phyloP scores from a whole-genome alignment of 2,329 filamentous ascomycete species.

The Aspergillus fumigatiaffinis region DNA sequence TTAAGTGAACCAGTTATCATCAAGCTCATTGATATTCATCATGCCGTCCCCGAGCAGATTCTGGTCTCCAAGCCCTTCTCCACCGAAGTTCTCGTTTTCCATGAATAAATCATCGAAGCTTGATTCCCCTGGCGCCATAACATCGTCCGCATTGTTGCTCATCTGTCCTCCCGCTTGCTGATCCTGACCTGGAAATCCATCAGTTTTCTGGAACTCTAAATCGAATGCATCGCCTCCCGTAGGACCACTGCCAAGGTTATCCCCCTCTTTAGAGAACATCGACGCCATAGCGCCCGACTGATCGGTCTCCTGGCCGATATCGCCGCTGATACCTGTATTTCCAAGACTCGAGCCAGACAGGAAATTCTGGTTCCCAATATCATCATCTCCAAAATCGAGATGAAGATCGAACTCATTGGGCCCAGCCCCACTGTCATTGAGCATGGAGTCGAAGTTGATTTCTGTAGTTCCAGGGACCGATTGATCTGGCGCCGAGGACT shows the following conservation, averaged over 20 bases:
- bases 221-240: slow-evolving; percentile 35
- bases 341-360: slow-evolving; percentile 32
- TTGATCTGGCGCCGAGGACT: slow-evolving; percentile 16
- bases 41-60: slow-evolving; percentile 32
- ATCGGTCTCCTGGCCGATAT: slow-evolving; percentile 13
- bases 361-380: slow-evolving; percentile 36
- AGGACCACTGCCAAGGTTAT: slow-evolving; percentile 26
- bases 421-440: slow-evolving; percentile 28
- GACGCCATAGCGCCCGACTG: slow-evolving; percentile 20
- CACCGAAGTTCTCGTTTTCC: slow-evolving; percentile 36
- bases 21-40: slow-evolving; percentile 39
- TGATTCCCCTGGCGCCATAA: slow-evolving; percentile 39
- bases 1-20: slow-evolving; percentile 40
- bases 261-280: slow-evolving; percentile 29
- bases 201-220: slow-evolving; percentile 31
- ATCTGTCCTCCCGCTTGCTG: slow-evolving; percentile 11
- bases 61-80: slow-evolving; percentile 27
- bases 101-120: slow-evolving; percentile 46
- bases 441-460: slow-evolving; percentile 40
- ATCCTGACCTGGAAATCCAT: slow-evolving; percentile 18
- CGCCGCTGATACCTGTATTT: slow-evolving; percentile 13
- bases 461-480: slow-evolving; percentile 25
- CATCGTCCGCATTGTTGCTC: slow-evolving; percentile 27
- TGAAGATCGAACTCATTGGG: slow-evolving; percentile 37
- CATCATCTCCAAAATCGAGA: slow-evolving; percentile 38